Percentiles rank a stretch among this genome's conserved stretches.
Conservation (phyloP, 2,329 filamentous ascomycete genomes). For the Lasiodiplodia sp. region DNA sequence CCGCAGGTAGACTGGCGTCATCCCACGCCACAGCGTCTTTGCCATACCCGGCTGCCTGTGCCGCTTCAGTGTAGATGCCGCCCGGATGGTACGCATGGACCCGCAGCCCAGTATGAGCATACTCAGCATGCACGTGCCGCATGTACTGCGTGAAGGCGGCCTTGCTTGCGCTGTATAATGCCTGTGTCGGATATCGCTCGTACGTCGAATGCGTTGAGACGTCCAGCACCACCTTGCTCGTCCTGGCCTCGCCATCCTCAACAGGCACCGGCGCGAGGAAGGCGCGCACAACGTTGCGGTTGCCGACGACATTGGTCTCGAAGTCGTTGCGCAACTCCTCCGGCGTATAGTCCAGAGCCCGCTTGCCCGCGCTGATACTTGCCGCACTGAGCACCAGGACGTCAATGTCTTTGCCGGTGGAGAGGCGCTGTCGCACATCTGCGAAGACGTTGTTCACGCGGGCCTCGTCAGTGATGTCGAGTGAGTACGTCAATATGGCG, state of each 20-base stretch:
- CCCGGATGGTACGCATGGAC: background rate
- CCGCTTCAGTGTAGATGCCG: background rate
- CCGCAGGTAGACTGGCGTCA: background rate
- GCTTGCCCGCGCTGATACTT: background rate
- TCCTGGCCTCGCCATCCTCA: background rate
- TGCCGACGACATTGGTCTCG: constrained; percentile 31
- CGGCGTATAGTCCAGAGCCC: constrained; percentile 5
- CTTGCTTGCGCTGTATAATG: constrained; percentile 31
- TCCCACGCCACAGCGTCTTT: background rate
- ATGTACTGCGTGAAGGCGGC: constrained; percentile 10
- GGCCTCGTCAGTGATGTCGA: constrained; percentile 24
- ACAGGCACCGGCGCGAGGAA: constrained; percentile 20
- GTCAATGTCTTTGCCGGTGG: constrained; percentile 24
- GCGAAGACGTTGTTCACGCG: constrained; percentile 23
- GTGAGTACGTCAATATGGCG: constrained; percentile 15
- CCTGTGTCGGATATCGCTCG: constrained; percentile 18
- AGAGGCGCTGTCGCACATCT: constrained; percentile 21
- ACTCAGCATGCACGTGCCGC: constrained; percentile 27
- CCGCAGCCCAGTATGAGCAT: background rate
- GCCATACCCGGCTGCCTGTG: background rate
- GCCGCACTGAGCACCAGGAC: constrained; percentile 31
- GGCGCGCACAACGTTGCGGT: constrained; percentile 31
- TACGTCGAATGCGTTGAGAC: constrained; percentile 17
- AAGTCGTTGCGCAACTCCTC: constrained; percentile 30
- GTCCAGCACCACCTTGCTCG: constrained; percentile 2